These are phyloP conservation scores for Hypocreales sp. DNA, from an alignment of 2,329 filamentous ascomycete species.

Conservation along the genomic window DNA sequence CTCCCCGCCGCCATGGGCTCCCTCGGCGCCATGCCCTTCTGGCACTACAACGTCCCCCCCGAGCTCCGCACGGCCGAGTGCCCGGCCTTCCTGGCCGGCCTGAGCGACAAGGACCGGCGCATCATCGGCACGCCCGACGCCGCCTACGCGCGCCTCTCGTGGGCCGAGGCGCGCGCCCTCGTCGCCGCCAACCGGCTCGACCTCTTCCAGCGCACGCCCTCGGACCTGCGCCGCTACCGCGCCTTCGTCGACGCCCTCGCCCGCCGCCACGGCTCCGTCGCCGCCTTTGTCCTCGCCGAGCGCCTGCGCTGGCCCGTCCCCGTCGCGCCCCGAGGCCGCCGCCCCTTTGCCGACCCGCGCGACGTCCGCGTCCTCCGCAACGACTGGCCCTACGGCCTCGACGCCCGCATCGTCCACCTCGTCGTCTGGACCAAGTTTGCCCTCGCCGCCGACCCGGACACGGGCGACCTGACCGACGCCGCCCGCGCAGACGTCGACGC, in stretches of 20 bases:
- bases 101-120: slow-evolving; percentile 49
- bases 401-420: slow-evolving; percentile 62
- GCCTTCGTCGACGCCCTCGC: slow-evolving; percentile 50
- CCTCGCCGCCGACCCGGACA: slow-evolving; percentile 49
- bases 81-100: slow-evolving; percentile 51
- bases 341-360: slow-evolving; percentile 27
- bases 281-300: slow-evolving; percentile 58
- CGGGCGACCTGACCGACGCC: slow-evolving; percentile 50
- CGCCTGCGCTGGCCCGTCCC: slow-evolving; percentile 52
- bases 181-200: slow-evolving; percentile 54
- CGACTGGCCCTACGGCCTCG: slow-evolving; percentile 89
- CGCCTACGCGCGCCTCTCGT: slow-evolving; percentile 46
- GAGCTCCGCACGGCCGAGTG: slow-evolving; percentile 48
- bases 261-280: slow-evolving; percentile 57
- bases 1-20: no score
- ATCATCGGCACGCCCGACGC: slow-evolving; percentile 59
- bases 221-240: slow-evolving; percentile 63
- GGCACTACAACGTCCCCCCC: slow-evolving; percentile 65
- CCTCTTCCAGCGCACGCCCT: slow-evolving; percentile 61
- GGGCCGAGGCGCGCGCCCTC: slow-evolving; percentile 52
- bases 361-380: slow-evolving; percentile 70
- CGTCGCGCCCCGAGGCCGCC: slow-evolving; percentile 12
- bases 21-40: slow-evolving; percentile 41
- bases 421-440: slow-evolving; percentile 90
- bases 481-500: slow-evolving; percentile 50